These are phyloP conservation scores for Chalciporus sphaerocephalus DNA, from an alignment of 768 basidiomycete genomes.

Conservation along the genomic window DNA sequence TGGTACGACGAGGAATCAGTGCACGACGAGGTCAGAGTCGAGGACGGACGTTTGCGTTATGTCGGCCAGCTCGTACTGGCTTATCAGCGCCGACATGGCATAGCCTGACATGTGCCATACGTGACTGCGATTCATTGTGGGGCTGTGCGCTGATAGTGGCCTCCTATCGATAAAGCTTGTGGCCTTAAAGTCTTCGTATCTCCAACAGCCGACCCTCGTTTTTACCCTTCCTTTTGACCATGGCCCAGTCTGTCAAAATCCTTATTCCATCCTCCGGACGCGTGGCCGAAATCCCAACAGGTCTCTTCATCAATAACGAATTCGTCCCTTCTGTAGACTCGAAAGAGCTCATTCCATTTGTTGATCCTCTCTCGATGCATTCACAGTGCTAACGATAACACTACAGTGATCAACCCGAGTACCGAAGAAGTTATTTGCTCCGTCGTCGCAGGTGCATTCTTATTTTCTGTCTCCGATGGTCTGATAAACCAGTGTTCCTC, in stretches of 20 bases:
- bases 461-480: neutral
- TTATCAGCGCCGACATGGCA: too few relatives aligned
- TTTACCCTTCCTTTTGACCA: conserved; percentile 27
- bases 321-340: conserved; percentile 77
- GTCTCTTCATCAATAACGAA: conserved; percentile 89
- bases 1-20: too few relatives aligned
- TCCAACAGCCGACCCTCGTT: too few relatives aligned
- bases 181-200: neutral
- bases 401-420: conserved; percentile 73
- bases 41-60: too few relatives aligned
- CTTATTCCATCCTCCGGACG: conserved; percentile 41
- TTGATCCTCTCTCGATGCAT: conserved; percentile 7
- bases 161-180: conserved; percentile 12
- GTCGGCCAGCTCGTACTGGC: too few relatives aligned
- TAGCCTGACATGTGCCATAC: too few relatives aligned
- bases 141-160: neutral
- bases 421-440: conserved; percentile 72
- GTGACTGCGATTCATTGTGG: too few relatives aligned
- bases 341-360: conserved; percentile 59
- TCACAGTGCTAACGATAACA: conserved; percentile 14
- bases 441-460: conserved; percentile 53
- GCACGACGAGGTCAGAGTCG: too few relatives aligned
- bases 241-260: conserved; percentile 44
- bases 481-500: conserved; percentile 3
- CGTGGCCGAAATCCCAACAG: conserved; percentile 64